A percentile compares a stretch with the other conserved stretches of the same genome.
Conservation (phyloP, 2,329 filamentous ascomycete species). For the Pseudogymnoascus sp. region DNA sequence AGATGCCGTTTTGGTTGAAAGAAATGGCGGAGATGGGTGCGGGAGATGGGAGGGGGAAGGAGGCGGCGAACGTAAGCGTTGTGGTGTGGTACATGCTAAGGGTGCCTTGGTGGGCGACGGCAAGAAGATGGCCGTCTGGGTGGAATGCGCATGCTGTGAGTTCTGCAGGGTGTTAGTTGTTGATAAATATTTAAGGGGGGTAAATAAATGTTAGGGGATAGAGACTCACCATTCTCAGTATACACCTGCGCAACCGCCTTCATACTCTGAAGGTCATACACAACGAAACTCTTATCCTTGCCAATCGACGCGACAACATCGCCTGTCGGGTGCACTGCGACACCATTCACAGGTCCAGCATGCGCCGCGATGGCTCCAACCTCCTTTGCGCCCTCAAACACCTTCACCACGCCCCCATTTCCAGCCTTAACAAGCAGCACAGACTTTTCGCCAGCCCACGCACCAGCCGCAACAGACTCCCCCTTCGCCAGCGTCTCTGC, state of each 20-base stretch:
- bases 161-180: conserved; percentile 21
- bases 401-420: conserved; percentile 55
- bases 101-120: conserved; percentile 74
- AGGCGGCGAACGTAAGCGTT: conserved; percentile 66
- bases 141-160: conserved; percentile 73
- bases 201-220: background rate
- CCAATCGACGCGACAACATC: conserved; percentile 81
- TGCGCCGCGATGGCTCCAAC: conserved; percentile 68
- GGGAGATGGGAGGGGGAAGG: conserved; percentile 60
- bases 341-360: conserved; percentile 67
- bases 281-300: conserved; percentile 81
- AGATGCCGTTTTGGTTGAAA: conserved; percentile 96
- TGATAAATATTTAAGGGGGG: background rate
- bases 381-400: conserved; percentile 66
- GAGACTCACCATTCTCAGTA: conserved; percentile 64
- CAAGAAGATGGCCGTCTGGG: conserved; percentile 91
- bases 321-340: conserved; percentile 76
- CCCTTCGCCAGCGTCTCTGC: conserved; percentile 43
- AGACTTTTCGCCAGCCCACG: conserved; percentile 35
- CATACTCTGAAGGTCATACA: conserved; percentile 69
- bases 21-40: conserved; percentile 65
- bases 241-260: conserved; percentile 70
- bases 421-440: conserved; percentile 24
- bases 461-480: conserved; percentile 47
- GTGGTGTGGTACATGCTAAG: conserved; percentile 87